Base-by-base conservation (phyloP, 768 basidiomycete genomes). In the Podaxis sp. region DNA sequence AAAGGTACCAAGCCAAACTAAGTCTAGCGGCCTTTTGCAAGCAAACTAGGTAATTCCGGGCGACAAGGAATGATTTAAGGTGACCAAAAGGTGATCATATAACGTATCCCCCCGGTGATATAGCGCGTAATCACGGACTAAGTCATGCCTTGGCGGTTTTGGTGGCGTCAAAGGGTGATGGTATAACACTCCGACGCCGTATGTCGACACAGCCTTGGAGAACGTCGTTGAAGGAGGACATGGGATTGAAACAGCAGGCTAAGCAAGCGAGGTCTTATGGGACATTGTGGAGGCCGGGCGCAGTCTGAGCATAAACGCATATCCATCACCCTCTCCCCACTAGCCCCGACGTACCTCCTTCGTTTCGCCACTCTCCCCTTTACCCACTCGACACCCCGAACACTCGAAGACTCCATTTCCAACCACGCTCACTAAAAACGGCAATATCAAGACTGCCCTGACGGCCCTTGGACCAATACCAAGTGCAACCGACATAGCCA, bases 1-100 rank as follows among this genome's bases (percentile, higher is more conserved):
- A 73, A 75, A 74, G 76, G 77, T 61, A 78, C 72, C 69, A 72
- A 70, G 66, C 73, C 71, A 72, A 77, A 76, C 69, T 70, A 74
- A 74, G 69, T 60, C 67, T 72, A 73, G 68, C 67, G 64, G 67
- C 38, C 62, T 67, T 71, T 72, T 65, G 71, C 64, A 70, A 71
- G 73, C 72, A 56, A 75, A 73, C 72, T 76, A 75, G 71, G 59
- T 71, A 68, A 72, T 74, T 73, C 74, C 77, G 75, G 71, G 58
- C 67, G 67, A 70, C 69, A 74, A 74, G 71, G 73, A 76, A 72
- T 72, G 67, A 68, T 67, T 62, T 66, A 64, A 62, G 68, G 68
- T 70, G 67, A 72, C 71, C 68, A 70, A 74, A 73, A 71, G 66
- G 70, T 67, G 73, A 71, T 71, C 73, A 71, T 72, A 65, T 70